Base-by-base conservation (phyloP, 371 early-diverging fungal genomes). In the Mortierella sp. region DNA sequence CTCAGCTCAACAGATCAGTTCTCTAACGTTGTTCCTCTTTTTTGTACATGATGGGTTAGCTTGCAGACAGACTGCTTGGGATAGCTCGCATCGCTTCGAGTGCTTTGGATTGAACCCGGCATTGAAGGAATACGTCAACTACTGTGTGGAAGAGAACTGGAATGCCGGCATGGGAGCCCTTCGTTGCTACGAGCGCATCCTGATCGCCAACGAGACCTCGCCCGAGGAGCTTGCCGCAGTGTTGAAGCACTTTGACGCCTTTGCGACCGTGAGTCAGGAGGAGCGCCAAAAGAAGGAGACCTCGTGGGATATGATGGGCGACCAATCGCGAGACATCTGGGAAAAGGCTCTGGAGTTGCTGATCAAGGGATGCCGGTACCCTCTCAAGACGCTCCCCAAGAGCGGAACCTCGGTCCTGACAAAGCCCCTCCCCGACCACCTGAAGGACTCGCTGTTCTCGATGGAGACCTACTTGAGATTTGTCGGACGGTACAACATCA, bases 401-500 rank as follows among this genome's bases (percentile, higher is more conserved):
- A 53, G 52, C 29, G 78, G 71, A 11, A 31, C 44, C 8, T 85
- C 90, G 58, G 88, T 88, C 67, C 85, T 92, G 71, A 89, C 88
- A 39, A 87, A 89, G 37, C 88, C 90, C 4, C 73, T 91, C 44
- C 91, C 91, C 4, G 87, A 88, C 7, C 79, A 77, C 43, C 52
- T 92, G 39, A 73, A 80, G 11, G 70, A 83, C 14, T 69, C 82
- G 19, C 70, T 91, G 29, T 91, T 92, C 74, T 87, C 91, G 9
- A 88, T 91, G 70, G 87, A 89, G 47, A 90, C 90, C 2, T 92
- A 90, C 72, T 85, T 92, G 58, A 87, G 89, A 31, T 90, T 89
- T 66, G 78, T 92, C 26, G 93, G 93, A 55, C 88, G 91, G 74
- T 92, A 90, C 85, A 91, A 91, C 79, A 89, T 92, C 76, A 92